Evolutionary conservation across 2,329 filamentous ascomycete species (phyloP), one percentile per base, ranked within the genome.

Genomic region (Colletotrichum siamense): DNA sequence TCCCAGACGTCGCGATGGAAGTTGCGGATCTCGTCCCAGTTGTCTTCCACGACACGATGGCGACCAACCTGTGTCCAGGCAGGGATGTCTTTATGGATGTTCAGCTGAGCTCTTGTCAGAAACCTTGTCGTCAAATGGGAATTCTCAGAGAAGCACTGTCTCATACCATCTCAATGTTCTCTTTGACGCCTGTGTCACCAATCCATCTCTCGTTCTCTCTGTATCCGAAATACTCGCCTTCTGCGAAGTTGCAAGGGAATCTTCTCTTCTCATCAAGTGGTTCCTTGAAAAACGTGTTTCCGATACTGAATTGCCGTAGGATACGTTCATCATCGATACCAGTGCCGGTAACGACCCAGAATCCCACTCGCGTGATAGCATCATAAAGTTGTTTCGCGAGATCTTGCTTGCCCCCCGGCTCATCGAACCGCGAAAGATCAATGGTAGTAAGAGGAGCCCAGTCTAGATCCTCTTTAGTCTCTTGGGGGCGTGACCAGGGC

Each of bases 1-100:
- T 34, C 64, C 64, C 64, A 67, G 26, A 67, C 44, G 13, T 67
- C 64, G 8, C 64, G 64, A 44, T 67, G 64, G 28, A 67, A 67
- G 24, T 30, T 28, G 39, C 64, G 64, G 28, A 67, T 67, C 64
- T 67, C 39, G 28, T 26, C 26, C 28, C 64, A 67, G 16, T 67
- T 32, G 9, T 52, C 28, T 5, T 52, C 64, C 10, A 67, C 28
- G 2, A 67, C n/a, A 4, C 44, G 22, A 15, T 67, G 64, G 5
- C 39, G 64, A 28, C 64, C 64, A 8, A 67, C 36, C 2, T 55
- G 3, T 13, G 7, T 18, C 64, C 64, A 55, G 6, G 64, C 39
- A 6, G 64, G 44, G 7, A 67, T 52, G 44, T 67, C 64, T 67
- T 55, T 67, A 12, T 67, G 64, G 28, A 67, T 34, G n/a, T 67